Evolutionary conservation across 148 eudicot species (phyloP).

Genomic region (Vaccinium vitisidaea): DNA sequence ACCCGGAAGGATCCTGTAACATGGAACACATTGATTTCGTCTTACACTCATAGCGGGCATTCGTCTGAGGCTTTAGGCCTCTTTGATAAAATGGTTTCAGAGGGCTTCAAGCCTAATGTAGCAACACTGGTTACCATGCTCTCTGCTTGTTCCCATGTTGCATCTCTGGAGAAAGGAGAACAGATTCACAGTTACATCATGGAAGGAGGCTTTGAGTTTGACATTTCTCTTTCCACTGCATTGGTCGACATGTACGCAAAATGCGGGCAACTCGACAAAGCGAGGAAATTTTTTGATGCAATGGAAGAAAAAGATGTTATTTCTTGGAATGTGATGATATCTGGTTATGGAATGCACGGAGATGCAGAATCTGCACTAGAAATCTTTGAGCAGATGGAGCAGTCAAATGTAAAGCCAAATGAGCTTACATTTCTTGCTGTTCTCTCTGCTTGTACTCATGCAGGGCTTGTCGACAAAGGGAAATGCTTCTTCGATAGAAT

Average conservation of each 20-base stretch:
- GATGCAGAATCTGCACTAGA: constrained; percentile 52
- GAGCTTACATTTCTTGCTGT: constrained; percentile 65
- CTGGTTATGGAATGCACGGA: constrained; percentile 73
- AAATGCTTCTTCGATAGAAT: constrained; percentile 44
- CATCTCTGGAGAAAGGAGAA: constrained; percentile 53
- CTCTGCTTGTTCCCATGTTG: constrained; percentile 57
- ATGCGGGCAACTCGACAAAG: constrained; percentile 60
- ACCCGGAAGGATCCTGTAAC: constrained; percentile 46
- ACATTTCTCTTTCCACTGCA: constrained; percentile 51
- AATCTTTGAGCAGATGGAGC: constrained; percentile 54
- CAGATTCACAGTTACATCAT: constrained; percentile 44
- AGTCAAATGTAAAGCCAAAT: constrained; percentile 44
- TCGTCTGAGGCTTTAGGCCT: constrained; percentile 40
- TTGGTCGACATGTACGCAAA: constrained; percentile 75
- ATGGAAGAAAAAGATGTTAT: constrained; percentile 55
- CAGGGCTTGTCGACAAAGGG: constrained; percentile 58
- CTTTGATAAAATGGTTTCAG: constrained; percentile 50
- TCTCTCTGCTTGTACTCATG: constrained; percentile 64
- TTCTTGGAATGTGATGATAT: constrained; percentile 79
- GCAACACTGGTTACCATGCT: constrained; percentile 52
- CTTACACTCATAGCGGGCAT: constrained; percentile 37
- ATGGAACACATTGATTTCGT: constrained; percentile 63
- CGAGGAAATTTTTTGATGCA: constrained; percentile 52
- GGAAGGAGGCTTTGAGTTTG: constrained; percentile 29
- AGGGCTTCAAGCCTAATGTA: constrained; percentile 48